phyloP scores from a whole-genome alignment of 331 rosid genomes.

The Pyracantha coccinea region DNA sequence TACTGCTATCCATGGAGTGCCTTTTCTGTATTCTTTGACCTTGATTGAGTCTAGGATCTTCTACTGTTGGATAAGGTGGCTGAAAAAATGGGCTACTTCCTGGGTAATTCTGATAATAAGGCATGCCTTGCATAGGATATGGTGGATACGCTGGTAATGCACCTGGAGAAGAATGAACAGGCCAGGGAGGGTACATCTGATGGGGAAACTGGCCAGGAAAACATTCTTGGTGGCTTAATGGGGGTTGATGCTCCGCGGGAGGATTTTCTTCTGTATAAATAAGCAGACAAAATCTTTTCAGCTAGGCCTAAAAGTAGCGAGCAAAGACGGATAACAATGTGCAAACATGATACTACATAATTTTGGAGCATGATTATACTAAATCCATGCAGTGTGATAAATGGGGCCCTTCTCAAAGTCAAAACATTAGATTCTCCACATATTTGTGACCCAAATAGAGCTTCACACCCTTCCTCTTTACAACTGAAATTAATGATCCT shows the following conservation, averaged over 20 bases:
- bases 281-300: slow-evolving; percentile 8
- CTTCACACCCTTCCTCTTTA: not conserved
- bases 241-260: slow-evolving; percentile 48
- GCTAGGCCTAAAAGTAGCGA: slow-evolving; percentile 1
- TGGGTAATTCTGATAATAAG: slow-evolving; percentile 75
- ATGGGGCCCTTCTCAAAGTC: not conserved
- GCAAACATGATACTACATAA: no score
- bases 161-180: slow-evolving; percentile 82
- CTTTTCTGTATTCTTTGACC: slow-evolving; percentile 52
- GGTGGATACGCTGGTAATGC: slow-evolving; percentile 66
- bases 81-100: slow-evolving; percentile 69
- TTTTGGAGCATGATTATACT: not conserved
- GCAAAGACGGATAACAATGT: no score
- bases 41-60: slow-evolving; percentile 50
- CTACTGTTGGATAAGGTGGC: slow-evolving; percentile 62
- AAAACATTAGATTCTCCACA: not conserved
- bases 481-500: not conserved
- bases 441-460: no score
- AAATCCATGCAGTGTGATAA: not conserved
- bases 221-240: slow-evolving; percentile 56
- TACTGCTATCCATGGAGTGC: slow-evolving; percentile 78
- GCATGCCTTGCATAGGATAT: slow-evolving; percentile 93
- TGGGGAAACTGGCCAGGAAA: slow-evolving; percentile 83
- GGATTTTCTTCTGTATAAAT: slow-evolving; percentile 54
- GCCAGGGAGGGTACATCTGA: slow-evolving; percentile 91